Conservation (phyloP, 352 stramenopile species). For the Saprolegnia parasitica region DNA sequence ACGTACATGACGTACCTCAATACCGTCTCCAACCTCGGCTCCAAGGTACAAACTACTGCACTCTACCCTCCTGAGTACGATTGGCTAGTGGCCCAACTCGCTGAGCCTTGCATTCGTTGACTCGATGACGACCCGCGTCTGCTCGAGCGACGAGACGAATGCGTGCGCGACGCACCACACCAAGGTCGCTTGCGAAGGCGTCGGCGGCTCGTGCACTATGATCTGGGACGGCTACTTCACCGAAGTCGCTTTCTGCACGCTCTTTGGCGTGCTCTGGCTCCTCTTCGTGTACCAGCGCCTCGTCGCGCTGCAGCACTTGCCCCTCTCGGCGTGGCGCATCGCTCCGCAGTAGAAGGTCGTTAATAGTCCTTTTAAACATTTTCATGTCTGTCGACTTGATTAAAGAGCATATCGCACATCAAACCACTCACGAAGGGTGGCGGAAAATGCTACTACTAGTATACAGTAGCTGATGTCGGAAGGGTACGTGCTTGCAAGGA, state of each 20-base stretch:
- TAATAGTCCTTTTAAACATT: neutral
- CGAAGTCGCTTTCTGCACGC: conserved; percentile 64
- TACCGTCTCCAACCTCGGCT: conserved; percentile 97
- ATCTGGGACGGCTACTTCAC: conserved; percentile 78
- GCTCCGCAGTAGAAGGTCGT: neutral
- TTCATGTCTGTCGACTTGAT: neutral
- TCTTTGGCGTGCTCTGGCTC: conserved; percentile 65
- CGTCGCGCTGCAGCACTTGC: conserved; percentile 70
- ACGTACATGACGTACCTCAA: conserved; percentile 99
- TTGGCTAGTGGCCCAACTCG: conserved; percentile 72
- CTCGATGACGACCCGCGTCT: conserved; percentile 73
- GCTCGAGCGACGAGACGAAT: conserved; percentile 42
- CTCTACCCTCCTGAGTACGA: neutral
- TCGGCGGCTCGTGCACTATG: conserved; percentile 67
- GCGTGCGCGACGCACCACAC: conserved; percentile 7
- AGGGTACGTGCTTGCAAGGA: too few relatives aligned
- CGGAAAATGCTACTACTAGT: too few relatives aligned
- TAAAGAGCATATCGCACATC: neutral
- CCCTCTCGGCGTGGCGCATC: conserved; percentile 79
- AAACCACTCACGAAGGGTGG: too few relatives aligned
- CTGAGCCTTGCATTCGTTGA: conserved; percentile 79
- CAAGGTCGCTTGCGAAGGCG: conserved; percentile 40
- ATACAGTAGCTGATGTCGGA: too few relatives aligned
- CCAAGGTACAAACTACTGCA: conserved; percentile 62
- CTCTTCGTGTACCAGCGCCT: conserved; percentile 64